These are phyloP conservation scores for Crucihimalaya himalaica DNA, from an alignment of 345 rosid species.

Conservation along the genomic window DNA sequence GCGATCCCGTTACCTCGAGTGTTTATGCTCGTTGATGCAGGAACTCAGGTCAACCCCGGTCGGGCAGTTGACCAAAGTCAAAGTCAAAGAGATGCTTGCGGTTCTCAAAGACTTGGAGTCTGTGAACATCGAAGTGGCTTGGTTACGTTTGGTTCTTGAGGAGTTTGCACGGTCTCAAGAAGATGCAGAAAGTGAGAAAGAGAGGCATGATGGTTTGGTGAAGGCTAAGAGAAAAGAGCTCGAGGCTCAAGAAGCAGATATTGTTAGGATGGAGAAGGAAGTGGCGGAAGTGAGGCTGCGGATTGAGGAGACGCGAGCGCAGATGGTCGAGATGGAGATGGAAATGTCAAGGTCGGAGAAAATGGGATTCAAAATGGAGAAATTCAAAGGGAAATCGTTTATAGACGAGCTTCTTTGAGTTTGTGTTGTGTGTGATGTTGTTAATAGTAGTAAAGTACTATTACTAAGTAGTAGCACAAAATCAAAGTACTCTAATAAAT, in stretches of 20 bases:
- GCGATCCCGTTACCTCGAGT: constrained; percentile 70
- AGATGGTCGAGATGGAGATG: constrained; percentile 48
- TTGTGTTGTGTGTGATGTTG: constrained; percentile 13
- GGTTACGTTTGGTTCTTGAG: constrained; percentile 59
- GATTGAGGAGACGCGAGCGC: constrained; percentile 43
- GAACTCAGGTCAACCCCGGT: constrained; percentile 64
- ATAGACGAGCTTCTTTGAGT: constrained; percentile 58
- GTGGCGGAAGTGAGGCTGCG: constrained; percentile 40
- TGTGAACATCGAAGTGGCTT: constrained; percentile 59
- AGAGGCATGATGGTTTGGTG: constrained; percentile 42
- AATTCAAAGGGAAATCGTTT: constrained; percentile 51
- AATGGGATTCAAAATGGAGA: constrained; percentile 49
- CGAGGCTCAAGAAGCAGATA: constrained; percentile 46
- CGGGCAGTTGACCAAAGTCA: constrained; percentile 58
- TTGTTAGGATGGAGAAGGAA: constrained; percentile 54
- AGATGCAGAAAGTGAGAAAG: constrained; percentile 46
- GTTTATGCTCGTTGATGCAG: constrained; percentile 72
- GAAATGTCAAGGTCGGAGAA: constrained; percentile 47
- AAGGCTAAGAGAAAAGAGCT: constrained; percentile 55
- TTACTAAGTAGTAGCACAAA: constrained; percentile 3
- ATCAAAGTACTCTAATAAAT: constrained; percentile 3
- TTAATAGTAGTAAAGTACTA: constrained; percentile 26
- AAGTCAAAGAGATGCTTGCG: constrained; percentile 67
- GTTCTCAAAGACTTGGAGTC: constrained; percentile 79
- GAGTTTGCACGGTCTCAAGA: constrained; percentile 53